A percentile compares a stretch with the other conserved stretches of the same genome.
Conservation (phyloP, 345 rosid genomes). For the Melaleuca quinquenervia region DNA sequence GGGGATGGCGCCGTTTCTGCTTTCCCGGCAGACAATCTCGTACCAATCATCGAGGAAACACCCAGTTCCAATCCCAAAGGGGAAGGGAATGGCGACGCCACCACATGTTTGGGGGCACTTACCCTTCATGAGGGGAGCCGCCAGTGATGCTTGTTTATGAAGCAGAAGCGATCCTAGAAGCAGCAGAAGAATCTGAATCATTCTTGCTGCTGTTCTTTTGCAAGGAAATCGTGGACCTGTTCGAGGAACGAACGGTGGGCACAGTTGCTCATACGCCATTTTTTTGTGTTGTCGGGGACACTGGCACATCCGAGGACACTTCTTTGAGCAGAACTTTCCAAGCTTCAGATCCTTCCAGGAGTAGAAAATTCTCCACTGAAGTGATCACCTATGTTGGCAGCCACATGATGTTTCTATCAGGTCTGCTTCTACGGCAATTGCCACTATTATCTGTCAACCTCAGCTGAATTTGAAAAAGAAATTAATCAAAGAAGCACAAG, state of each 20-base stretch:
- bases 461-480: not conserved
- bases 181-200: slow-evolving; percentile 38
- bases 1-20: not conserved
- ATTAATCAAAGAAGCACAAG: not conserved
- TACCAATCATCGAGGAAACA: slow-evolving; percentile 5
- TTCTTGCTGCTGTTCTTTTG: not conserved
- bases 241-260: not conserved
- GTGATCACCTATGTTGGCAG: not conserved
- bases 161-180: not conserved
- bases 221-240: not conserved
- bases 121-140: not conserved
- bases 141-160: not conserved
- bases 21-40: not conserved
- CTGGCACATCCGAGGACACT: not conserved
- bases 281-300: not conserved
- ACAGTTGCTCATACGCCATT: not conserved
- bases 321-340: not conserved
- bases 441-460: not conserved
- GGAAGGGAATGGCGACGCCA: not conserved
- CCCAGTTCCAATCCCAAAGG: not conserved
- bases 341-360: not conserved
- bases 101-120: not conserved
- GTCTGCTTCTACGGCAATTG: not conserved
- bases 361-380: not conserved
- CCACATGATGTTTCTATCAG: not conserved